Evolutionary conservation across 2,329 filamentous ascomycete genomes (phyloP), one percentile per base, ranked within the genome.

Genomic region (Penicillium sp.): DNA sequence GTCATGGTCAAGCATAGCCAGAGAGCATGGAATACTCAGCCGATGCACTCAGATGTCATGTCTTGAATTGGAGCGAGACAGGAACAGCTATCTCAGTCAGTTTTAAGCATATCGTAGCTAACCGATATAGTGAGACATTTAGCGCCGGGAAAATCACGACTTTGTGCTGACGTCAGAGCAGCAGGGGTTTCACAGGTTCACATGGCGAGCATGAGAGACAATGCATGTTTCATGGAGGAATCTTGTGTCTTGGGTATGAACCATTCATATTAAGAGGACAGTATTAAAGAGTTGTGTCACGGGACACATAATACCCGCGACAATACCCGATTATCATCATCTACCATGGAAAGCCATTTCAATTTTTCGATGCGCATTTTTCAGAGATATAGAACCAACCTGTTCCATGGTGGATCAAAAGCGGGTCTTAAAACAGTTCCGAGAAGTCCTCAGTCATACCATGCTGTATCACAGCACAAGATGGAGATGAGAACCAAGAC

Each of bases 171-270:
- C 48, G 44, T 50, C 48, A 50, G 44, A 34, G 14, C 14, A 11
- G 18, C 9, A 20, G 32, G n/a, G 22, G 32, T 42, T 40, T n/a
- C 24, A 41, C 44, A 40, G 31, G 31, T n/a, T n/a, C n/a, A n/a
- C n/a, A n/a, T 46, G 39, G 39, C 42, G 35, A 9, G 45, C 11
- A 26, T 43, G 40, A 44, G 44, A 40, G 26, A 40, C 26, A 46
- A 34, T 11, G 47, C 23, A 42, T 50, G 47, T 50, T 44, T 47
- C 47, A 50, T 23, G 36, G 39, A 40, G 34, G 38, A 36, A 38
- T 22, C 18, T 40, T 24, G 13, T 44, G 28, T 26, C 34, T 18
- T 26, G 40, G 20, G 13, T 14, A 22, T 37, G 8, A 36, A 23
- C 18, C 22, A 23, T 36, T 36, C 20, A 36, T n/a, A n/a, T n/a